Conservation (phyloP, 345 rosid species). For the Mallotus nudiflorus region DNA sequence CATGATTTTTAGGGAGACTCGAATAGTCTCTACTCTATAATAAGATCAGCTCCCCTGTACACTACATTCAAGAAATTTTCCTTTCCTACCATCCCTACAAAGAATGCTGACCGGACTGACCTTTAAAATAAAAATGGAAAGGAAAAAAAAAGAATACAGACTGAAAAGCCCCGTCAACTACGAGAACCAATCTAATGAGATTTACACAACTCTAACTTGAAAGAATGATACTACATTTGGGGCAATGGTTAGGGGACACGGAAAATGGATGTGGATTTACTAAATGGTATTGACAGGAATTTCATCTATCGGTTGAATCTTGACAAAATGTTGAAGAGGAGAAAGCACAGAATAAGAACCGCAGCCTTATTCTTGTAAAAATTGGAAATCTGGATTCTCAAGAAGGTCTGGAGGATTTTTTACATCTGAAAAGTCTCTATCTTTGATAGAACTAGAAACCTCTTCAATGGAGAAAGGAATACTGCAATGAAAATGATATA, state of each 20-base stretch:
- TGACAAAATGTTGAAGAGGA: not conserved
- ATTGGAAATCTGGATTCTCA: slow-evolving; percentile 31
- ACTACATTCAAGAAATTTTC: slow-evolving; percentile 12
- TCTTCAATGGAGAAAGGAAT: slow-evolving; percentile 35
- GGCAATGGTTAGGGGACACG: slow-evolving; percentile 25
- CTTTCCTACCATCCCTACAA: slow-evolving; percentile 24
- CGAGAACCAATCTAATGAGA: slow-evolving; percentile 31
- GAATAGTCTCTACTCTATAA: slow-evolving; percentile 6
- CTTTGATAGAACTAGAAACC: slow-evolving; percentile 16
- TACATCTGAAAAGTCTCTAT: slow-evolving; percentile 31
- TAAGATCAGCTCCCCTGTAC: slow-evolving; percentile 19
- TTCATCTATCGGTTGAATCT: not conserved
- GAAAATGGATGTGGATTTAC: slow-evolving; percentile 29
- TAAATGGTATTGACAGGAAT: slow-evolving; percentile 9
- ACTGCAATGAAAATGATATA: slow-evolving; percentile 15
- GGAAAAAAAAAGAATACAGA: not conserved
- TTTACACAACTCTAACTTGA: slow-evolving; percentile 31
- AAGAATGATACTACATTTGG: slow-evolving; percentile 27
- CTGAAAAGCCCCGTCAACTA: slow-evolving; percentile 28
- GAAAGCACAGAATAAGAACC: slow-evolving; percentile 13
- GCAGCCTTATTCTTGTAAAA: slow-evolving; percentile 29
- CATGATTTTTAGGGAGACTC: slow-evolving; percentile 16
- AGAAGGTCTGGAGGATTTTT: slow-evolving; percentile 25
- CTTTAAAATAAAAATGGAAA: not conserved
- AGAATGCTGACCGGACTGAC: slow-evolving; percentile 19